Evolutionary conservation across 2,329 filamentous ascomycete genomes (phyloP).

Genomic region (Fusarium beomiforme): DNA sequence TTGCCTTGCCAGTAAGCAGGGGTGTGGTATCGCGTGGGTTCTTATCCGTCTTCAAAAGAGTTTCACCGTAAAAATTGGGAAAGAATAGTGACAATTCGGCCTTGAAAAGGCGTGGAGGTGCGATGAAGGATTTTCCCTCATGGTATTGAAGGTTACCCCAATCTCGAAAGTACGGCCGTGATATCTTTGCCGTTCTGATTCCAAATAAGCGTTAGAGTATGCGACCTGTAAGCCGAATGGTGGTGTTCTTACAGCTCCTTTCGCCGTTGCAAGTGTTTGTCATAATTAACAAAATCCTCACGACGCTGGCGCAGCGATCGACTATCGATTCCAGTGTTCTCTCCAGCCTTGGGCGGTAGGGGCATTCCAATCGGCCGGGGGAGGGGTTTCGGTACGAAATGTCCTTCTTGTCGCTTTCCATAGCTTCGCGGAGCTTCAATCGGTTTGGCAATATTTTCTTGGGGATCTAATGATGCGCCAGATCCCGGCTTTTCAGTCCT

Average conservation of each 20-base stretch:
- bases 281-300: conserved; percentile 84
- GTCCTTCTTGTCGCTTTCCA: conserved; percentile 61
- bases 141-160: conserved; percentile 86
- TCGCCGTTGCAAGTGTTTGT: conserved; percentile 82
- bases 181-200: conserved; percentile 75
- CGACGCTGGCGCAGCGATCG: conserved; percentile 74
- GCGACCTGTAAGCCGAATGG: background rate
- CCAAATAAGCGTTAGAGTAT: conserved; percentile 5
- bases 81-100: conserved; percentile 87
- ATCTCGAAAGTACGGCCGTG: conserved; percentile 94
- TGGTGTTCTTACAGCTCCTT: conserved; percentile 71
- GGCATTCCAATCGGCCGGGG: conserved; percentile 84
- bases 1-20: conserved; percentile 76
- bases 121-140: conserved; percentile 91
- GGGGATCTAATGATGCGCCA: conserved; percentile 50
- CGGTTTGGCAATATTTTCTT: conserved; percentile 55
- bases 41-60: conserved; percentile 68
- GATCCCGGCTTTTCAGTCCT: conserved; percentile 49
- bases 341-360: conserved; percentile 75
- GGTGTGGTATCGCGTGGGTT: conserved; percentile 76
- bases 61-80: conserved; percentile 87
- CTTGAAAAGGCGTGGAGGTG: conserved; percentile 86
- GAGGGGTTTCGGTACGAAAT: conserved; percentile 69
- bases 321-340: conserved; percentile 82
- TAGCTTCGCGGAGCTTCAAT: conserved; percentile 69